Evolutionary conservation across 2,329 filamentous ascomycete species (phyloP).

Genomic region (Tolypocladium paradoxum): DNA sequence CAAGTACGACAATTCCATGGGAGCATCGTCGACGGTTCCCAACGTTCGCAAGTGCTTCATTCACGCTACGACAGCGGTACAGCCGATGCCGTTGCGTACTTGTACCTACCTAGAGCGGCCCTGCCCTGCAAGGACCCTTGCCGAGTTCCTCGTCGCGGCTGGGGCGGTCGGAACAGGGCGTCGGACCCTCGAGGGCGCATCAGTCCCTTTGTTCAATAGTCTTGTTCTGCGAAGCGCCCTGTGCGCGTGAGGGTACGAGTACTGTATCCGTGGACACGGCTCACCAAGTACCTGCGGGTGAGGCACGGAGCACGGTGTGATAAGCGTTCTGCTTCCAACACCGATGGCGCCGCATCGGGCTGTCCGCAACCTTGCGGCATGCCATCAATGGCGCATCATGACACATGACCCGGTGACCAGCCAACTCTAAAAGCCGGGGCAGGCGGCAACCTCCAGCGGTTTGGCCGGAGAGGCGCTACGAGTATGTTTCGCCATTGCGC

Average conservation of each 20-base stretch:
- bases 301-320: not conserved
- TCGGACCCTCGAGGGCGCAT: too few species aligned
- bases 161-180: too few species aligned
- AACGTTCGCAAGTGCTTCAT: not conserved
- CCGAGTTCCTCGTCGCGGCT: too few species aligned
- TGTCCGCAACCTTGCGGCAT: not conserved
- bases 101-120: too few species aligned
- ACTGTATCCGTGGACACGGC: too few species aligned
- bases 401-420: not conserved
- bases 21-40: too few species aligned
- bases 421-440: conserved; percentile 3
- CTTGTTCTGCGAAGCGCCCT: not conserved
- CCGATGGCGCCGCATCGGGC: not conserved
- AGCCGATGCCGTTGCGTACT: too few species aligned
- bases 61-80: not conserved
- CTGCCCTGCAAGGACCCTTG: not conserved
- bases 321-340: not conserved
- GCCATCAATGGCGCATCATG: not conserved
- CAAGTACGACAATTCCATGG: too few species aligned
- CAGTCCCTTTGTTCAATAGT: too few species aligned
- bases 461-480: too few species aligned
- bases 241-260: too few species aligned
- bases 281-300: not conserved
- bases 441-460: not conserved
- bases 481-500: not conserved